Evolutionary conservation across 495 filamentous ascomycete genomes (phyloP).

Genomic region (Bacidia rubella): DNA sequence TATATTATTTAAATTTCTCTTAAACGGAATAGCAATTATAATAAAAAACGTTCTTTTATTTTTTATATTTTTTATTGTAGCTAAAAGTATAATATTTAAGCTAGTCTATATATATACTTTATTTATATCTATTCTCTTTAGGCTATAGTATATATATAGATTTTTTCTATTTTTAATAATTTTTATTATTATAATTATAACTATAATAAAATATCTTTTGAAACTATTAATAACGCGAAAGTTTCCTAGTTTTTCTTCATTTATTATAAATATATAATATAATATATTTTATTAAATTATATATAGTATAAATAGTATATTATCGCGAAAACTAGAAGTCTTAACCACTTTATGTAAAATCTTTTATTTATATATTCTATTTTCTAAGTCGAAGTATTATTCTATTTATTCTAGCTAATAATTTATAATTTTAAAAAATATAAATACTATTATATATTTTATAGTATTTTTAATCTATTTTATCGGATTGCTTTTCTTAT

Average conservation of each 20-base stretch:
- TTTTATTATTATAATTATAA: no score
- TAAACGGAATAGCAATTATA: not conserved
- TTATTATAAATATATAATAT: not conserved
- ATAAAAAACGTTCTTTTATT: no score
- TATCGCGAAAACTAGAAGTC: not conserved
- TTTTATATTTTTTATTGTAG: no score
- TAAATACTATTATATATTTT: not conserved
- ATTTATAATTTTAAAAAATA: not conserved
- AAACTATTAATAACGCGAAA: not conserved
- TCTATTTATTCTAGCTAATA: not conserved
- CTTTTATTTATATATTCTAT: not conserved
- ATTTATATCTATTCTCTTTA: no score
- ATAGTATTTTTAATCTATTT: constrained; percentile 4
- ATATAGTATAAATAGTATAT: not conserved
- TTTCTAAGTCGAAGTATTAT: not conserved
- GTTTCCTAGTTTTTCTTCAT: not conserved
- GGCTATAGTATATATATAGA: no score
- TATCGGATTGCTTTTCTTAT: constrained; percentile 1
- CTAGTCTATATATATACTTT: no score
- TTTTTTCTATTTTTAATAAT: no score
- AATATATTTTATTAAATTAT: not conserved
- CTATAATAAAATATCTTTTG: not conserved
- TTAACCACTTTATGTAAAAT: not conserved
- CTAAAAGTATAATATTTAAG: no score
- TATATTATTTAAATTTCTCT: not conserved